These are phyloP conservation scores for Abrus precatorius DNA, from an alignment of 306 rosid species.

Conservation along the genomic window DNA sequence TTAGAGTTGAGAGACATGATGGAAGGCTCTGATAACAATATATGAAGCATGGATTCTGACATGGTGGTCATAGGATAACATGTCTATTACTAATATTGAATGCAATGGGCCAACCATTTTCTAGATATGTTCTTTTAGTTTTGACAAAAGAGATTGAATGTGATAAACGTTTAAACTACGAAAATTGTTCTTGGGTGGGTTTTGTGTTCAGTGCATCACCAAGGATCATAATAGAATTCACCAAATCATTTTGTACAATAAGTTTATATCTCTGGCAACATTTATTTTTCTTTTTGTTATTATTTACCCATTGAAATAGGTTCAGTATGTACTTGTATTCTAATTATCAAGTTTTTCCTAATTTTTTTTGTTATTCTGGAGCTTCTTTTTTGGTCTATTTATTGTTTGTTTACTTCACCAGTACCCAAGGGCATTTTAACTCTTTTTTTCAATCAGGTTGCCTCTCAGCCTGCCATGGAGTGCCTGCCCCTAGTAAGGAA, in stretches of 20 bases:
- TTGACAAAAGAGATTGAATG: background rate
- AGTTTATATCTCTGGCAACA: constrained; percentile 7
- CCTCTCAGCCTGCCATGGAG: constrained; percentile 99
- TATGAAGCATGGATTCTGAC: too few relatives aligned
- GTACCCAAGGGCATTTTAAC: constrained; percentile 27
- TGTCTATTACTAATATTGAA: constrained; percentile 19
- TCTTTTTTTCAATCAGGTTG: constrained; percentile 67
- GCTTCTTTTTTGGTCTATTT: constrained; percentile 26
- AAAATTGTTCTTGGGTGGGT: constrained; percentile 15
- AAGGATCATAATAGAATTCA: background rate
- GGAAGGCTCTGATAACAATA: too few relatives aligned
- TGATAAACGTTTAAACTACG: background rate
- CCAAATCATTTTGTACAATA: background rate
- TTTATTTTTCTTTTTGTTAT: background rate
- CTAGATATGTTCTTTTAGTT: constrained; percentile 22
- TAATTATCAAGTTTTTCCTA: background rate
- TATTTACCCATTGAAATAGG: constrained; percentile 11
- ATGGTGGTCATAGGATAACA: too few relatives aligned
- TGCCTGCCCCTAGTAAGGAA: constrained; percentile 97
- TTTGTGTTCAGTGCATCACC: constrained; percentile 27
- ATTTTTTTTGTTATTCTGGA: constrained; percentile 28
- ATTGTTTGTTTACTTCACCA: constrained; percentile 37
- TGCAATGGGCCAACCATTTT: background rate
- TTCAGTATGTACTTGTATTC: background rate
- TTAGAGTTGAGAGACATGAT: too few relatives aligned